A percentile compares a stretch with the other conserved stretches of the same genome.
Evolutionary conservation across 208 protist species (phyloP).

Genomic region (Trypanosoma congolense): DNA sequence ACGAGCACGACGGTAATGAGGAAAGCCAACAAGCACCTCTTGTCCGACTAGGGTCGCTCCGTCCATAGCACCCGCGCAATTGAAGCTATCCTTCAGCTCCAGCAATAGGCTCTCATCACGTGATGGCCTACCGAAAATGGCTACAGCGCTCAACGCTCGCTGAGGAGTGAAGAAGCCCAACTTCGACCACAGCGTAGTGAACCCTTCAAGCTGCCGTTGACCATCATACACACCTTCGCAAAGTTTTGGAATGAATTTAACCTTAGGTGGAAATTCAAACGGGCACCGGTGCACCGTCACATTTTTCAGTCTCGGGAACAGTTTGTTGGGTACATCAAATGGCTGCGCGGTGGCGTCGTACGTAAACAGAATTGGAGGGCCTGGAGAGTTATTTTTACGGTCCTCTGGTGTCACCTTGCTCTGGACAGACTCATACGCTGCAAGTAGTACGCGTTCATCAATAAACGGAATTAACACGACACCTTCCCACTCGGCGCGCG

Average conservation of each 20-base stretch:
- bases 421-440: slow-evolving; percentile 76
- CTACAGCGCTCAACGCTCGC: slow-evolving; percentile 57
- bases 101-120: slow-evolving; percentile 76
- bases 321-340: slow-evolving; percentile 40
- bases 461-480: slow-evolving; percentile 92
- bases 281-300: slow-evolving; percentile 41
- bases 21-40: slow-evolving; percentile 84
- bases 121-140: slow-evolving; percentile 71
- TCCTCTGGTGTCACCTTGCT: slow-evolving; percentile 62
- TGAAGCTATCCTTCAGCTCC: slow-evolving; percentile 30
- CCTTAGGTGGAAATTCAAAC: slow-evolving; percentile 50
- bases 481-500: slow-evolving; percentile 85
- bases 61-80: slow-evolving; percentile 16
- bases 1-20: slow-evolving; percentile 83
- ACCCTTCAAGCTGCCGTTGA: slow-evolving; percentile 66
- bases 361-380: slow-evolving; percentile 50
- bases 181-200: slow-evolving; percentile 73
- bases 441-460: slow-evolving; percentile 67
- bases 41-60: slow-evolving; percentile 53
- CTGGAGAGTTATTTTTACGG: slow-evolving; percentile 54
- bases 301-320: slow-evolving; percentile 57
- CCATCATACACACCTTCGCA: slow-evolving; percentile 53
- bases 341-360: slow-evolving; percentile 59
- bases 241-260: slow-evolving; percentile 52
- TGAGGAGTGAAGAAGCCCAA: slow-evolving; percentile 32